phyloP scores from a whole-genome alignment of 2,329 filamentous ascomycete species.

The Pleomassaria siparia region DNA sequence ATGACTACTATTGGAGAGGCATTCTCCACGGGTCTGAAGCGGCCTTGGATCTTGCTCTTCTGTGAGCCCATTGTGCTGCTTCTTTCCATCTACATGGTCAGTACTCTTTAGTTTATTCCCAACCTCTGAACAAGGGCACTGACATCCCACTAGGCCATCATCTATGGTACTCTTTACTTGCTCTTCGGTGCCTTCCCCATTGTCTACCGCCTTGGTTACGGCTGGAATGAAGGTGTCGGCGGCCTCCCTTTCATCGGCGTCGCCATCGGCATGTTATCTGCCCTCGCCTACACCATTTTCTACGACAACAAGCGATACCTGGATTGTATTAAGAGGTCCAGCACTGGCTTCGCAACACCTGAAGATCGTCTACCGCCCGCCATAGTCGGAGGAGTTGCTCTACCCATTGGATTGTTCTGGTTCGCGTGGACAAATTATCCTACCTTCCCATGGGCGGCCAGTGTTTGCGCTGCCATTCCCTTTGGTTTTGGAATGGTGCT shows the following conservation, averaged over 20 bases:
- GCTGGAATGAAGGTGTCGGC: constrained; percentile 41
- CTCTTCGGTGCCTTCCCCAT: constrained; percentile 55
- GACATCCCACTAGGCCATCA: constrained; percentile 49
- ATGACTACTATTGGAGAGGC: constrained; percentile 49
- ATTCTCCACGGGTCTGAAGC: constrained; percentile 59
- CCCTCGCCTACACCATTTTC: constrained; percentile 55
- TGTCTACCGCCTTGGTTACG: constrained; percentile 59
- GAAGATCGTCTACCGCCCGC: constrained; percentile 66
- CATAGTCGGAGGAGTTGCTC: constrained; percentile 62
- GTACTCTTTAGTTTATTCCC: neutral
- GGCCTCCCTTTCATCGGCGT: constrained; percentile 65
- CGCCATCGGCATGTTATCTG: constrained; percentile 64
- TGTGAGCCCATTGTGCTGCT: constrained; percentile 69
- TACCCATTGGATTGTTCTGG: constrained; percentile 56
- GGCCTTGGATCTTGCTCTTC: constrained; percentile 71
- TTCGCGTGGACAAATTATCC: constrained; percentile 51
- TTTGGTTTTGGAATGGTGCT: constrained; percentile 64
- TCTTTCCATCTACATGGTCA: constrained; percentile 62
- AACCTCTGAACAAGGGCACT: neutral
- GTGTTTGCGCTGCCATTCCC: constrained; percentile 53
- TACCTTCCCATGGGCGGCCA: constrained; percentile 58
- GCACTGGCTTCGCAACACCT: constrained; percentile 61
- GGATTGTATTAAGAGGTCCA: constrained; percentile 46
- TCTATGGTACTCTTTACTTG: constrained; percentile 54
- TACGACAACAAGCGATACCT: constrained; percentile 41